Conservation (phyloP, 306 rosid species). For the Senna siamea region DNA sequence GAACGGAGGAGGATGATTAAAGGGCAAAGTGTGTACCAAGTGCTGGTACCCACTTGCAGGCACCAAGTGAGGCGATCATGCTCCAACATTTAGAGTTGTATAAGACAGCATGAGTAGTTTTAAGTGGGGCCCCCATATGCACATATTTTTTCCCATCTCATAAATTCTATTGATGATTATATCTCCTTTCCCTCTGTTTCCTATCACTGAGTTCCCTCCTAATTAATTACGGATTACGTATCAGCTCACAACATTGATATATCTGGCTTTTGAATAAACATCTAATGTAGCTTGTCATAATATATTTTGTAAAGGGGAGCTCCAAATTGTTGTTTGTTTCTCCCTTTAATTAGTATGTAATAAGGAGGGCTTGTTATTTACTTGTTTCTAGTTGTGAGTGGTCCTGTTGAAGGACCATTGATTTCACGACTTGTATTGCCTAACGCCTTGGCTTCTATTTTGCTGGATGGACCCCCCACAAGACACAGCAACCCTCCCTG, state of each 20-base stretch:
- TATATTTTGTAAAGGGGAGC: neutral
- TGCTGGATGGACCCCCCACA: slow-evolving; percentile 11
- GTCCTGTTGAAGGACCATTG: slow-evolving; percentile 36
- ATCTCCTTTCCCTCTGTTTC: too few relatives aligned
- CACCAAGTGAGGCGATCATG: slow-evolving; percentile 46
- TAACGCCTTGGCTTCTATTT: neutral
- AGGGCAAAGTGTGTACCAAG: too few relatives aligned
- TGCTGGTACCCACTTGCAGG: slow-evolving; percentile 47
- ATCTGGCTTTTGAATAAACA: too few relatives aligned
- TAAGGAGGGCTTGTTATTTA: neutral
- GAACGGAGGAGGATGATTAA: slow-evolving; percentile 37
- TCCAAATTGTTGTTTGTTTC: neutral
- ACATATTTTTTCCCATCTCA: slow-evolving; percentile 27
- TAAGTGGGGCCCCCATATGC: slow-evolving; percentile 57
- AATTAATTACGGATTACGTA: too few relatives aligned
- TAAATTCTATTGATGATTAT: slow-evolving; percentile 26
- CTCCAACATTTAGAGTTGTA: slow-evolving; percentile 46
- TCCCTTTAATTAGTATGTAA: too few relatives aligned
- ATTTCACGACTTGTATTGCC: neutral
- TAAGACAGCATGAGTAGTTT: slow-evolving; percentile 39
- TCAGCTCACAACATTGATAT: too few relatives aligned
- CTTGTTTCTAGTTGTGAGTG: slow-evolving; percentile 31
- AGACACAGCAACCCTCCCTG: neutral
- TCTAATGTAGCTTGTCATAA: neutral
- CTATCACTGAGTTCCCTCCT: too few relatives aligned